Evolutionary conservation across 78 protist species (phyloP).

Genomic region (Dictyostelium brefeldianum): DNA sequence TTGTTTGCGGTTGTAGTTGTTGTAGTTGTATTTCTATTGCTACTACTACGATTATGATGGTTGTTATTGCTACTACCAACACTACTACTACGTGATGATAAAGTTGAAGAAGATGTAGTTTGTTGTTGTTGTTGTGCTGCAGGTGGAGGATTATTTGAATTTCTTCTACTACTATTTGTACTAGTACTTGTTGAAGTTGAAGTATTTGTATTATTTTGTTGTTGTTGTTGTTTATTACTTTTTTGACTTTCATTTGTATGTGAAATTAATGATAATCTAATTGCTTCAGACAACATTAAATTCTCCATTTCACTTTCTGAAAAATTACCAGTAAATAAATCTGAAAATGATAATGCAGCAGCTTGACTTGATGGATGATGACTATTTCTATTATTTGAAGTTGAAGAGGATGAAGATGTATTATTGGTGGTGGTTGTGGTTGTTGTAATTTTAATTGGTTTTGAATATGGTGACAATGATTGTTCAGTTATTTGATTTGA

Average conservation of each 20-base stretch:
- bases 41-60: background rate
- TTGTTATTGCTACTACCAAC: background rate
- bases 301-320: conserved; percentile 53
- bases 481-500: conserved; percentile 2
- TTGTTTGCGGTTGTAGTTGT: background rate
- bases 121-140: background rate
- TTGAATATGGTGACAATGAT: conserved; percentile 15
- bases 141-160: background rate
- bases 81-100: background rate
- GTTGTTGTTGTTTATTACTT: background rate
- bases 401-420: background rate
- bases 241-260: conserved; percentile 30
- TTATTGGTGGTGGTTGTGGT: background rate
- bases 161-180: background rate
- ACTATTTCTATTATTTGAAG: background rate
- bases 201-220: background rate
- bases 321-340: conserved; percentile 50
- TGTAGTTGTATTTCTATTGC: background rate
- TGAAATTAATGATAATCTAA: conserved; percentile 49
- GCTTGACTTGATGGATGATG: background rate
- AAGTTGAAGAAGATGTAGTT: background rate
- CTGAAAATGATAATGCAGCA: conserved; percentile 12
- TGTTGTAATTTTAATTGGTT: conserved; percentile 8
- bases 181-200: background rate
- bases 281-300: conserved; percentile 60